phyloP scores from a whole-genome alignment of 2,329 filamentous ascomycete genomes.

The Ophiostoma sp. region DNA sequence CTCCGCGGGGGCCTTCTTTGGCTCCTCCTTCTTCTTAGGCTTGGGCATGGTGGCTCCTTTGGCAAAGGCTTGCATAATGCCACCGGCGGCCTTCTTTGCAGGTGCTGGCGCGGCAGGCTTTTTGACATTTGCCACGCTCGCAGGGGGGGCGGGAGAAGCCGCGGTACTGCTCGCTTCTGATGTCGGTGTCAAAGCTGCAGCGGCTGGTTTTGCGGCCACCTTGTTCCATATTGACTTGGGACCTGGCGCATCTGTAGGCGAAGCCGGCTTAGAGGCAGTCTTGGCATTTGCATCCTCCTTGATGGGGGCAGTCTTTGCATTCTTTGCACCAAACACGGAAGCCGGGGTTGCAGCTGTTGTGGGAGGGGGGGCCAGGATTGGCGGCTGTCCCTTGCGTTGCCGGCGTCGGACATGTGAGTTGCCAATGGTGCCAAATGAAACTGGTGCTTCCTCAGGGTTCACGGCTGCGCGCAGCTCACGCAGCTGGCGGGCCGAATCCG shows the following conservation, averaged over 20 bases:
- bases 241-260: not conserved
- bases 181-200: conserved; percentile 21
- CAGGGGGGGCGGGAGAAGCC: conserved; percentile 12
- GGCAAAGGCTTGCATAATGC: conserved; percentile 73
- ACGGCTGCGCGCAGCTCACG: conserved; percentile 50
- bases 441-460: conserved; percentile 54
- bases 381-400: conserved; percentile 36
- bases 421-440: conserved; percentile 65
- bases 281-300: conserved; percentile 2
- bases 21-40: conserved; percentile 37
- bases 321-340: conserved; percentile 26
- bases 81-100: conserved; percentile 35
- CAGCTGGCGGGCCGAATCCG: conserved; percentile 62
- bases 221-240: conserved; percentile 24
- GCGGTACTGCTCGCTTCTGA: conserved; percentile 31
- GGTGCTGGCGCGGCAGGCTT: conserved; percentile 33
- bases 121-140: conserved; percentile 30
- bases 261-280: not conserved
- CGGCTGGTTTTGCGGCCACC: conserved; percentile 2
- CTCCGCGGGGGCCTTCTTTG: conserved; percentile 39
- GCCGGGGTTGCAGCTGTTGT: not conserved
- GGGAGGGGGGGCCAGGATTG: not conserved
- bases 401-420: conserved; percentile 61
- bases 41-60: conserved; percentile 50
- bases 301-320: conserved; percentile 28